Evolutionary conservation across 2,329 filamentous ascomycete species (phyloP), one percentile per base, ranked within the genome.

Genomic region (Colletotrichum spinosum): DNA sequence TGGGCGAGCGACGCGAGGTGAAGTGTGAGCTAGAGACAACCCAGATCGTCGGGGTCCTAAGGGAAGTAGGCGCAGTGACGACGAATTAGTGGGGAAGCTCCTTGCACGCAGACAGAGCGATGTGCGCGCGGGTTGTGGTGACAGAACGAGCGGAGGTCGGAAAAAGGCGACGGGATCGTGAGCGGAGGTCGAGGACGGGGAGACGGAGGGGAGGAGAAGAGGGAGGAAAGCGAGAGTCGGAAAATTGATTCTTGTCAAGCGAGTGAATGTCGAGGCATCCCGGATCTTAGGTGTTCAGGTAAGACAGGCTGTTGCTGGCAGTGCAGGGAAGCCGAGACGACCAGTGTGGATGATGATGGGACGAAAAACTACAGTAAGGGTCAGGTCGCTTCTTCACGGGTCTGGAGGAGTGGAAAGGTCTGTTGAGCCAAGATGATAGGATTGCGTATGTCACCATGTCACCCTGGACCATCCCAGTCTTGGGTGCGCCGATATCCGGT

Each of bases 401-500:
- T 39, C 17, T 6, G 45, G 34, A 52, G 46, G 39, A 44, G 34
- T 17, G 49, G 60, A 51, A 55, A 25, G 25, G 58, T 46, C 57
- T 56, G 63, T 56, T 62, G 58, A 63, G 58, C 58, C 48, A n/a
- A 42, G 52, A 64, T 60, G 39, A 60, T 37, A 65, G 58, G 52
- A 63, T 57, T 65, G 63, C 63, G 63, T 65, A 65, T 65, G 63
- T 65, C 63, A 65, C 63, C 63, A 65, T 65, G 63, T 65, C 63
- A 65, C 63, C 63, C 52, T 62, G 52, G 49, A 25, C 49, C 63
- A 62, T 65, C 63, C 63, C 52, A 41, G 59, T 65, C 46, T 44
- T 54, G 25, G 50, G 48, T 48, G 54, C 55, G 50, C 61, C 61
- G 55, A 60, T 55, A 60, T 50, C 56, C 61, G 61, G 41, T 55